Evolutionary conservation across 495 filamentous ascomycete genomes (phyloP), one percentile per base, ranked within the genome.

Genomic region (Aspergillus taichungensis): DNA sequence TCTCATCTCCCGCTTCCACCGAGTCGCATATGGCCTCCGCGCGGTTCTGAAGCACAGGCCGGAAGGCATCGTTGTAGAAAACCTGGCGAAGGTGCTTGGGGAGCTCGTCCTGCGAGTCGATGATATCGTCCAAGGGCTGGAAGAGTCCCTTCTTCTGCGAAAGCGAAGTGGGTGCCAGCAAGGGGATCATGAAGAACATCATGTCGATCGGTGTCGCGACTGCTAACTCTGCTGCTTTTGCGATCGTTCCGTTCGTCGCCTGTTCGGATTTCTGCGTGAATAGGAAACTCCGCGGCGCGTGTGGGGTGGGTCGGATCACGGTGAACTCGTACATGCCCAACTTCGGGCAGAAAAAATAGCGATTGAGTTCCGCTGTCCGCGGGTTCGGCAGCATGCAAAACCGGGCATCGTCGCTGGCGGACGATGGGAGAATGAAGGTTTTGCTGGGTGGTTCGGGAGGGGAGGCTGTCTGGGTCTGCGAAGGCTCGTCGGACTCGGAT

Each of bases 321-420:
- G 81, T 95, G 67, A 97, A 89, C 59, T 98, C 92, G 66, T 84
- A 88, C 49, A 95, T 71, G 24, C 91, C 92, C 10, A 59, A 51
- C 8, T 76, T 76, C 4, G 89, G 87, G 58, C 88, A 92, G 57
- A 88, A 80, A 46, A 88, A 77, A 61, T 90, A 97, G 46, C 86
- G 77, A 37, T 71, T 76, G 6, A 82, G 75, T 10, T 67, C 70
- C 13, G 54, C 61, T 34, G 78, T 84, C 48, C 81, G 81, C 8
- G 94, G 91, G 60, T 95, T 77, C n/a, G 80, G 74, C 9, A 98
- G 72, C 27, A 81, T 82, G 52, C 94, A 61, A 41, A 97, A 79
- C 45, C 81, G 77, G 14, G 83, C 77, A 41, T 80, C 74, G 43
- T 73, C 54, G 27, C 77, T 80, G 3, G 77, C 71, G 31, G 74